Percentiles rank a stretch among this genome's conserved stretches.
These are phyloP conservation scores for Lentinus polychrous DNA, from an alignment of 1,284 basidiomycete species.

Conservation along the genomic window DNA sequence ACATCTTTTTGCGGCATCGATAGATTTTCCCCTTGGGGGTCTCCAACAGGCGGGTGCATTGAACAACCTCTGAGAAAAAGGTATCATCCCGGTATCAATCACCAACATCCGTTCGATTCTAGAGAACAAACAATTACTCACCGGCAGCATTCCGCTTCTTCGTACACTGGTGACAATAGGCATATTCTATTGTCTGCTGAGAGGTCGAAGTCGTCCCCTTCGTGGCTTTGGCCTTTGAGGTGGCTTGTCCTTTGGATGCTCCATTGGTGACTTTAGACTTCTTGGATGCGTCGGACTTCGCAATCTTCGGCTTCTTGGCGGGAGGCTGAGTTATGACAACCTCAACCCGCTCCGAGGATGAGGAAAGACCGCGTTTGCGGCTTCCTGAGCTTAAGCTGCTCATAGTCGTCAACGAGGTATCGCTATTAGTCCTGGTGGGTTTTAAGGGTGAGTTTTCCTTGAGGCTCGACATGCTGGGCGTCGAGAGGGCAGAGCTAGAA, in stretches of 20 bases:
- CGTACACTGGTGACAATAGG: constrained; percentile 68
- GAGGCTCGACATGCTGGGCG: constrained; percentile 22
- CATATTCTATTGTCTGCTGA: constrained; percentile 29
- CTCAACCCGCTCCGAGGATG: neutral
- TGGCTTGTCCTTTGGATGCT: constrained; percentile 9
- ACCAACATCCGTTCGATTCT: neutral
- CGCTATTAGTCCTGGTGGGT: constrained; percentile 21
- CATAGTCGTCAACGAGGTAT: constrained; percentile 10
- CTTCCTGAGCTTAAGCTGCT: constrained; percentile 7
- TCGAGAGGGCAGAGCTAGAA: constrained; percentile 13
- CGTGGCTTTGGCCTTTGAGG: constrained; percentile 12
- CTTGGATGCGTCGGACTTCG: constrained; percentile 3
- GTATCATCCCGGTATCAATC: neutral
- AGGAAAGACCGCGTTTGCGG: constrained; percentile 23
- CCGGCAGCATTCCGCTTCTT: constrained; percentile 47
- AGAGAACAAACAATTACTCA: constrained; percentile 21
- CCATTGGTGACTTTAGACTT: constrained; percentile 1
- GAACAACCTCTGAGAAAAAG: no score
- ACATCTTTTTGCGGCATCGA: constrained; percentile 21
- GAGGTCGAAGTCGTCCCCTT: no score
- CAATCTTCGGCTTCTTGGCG: constrained; percentile 23
- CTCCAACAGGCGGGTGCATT: no score
- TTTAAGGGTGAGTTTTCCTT: constrained; percentile 53
- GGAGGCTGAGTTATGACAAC: neutral
- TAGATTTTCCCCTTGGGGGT: neutral